phyloP scores from a whole-genome alignment of 208 protist genomes.

The Naegleria gruberi region DNA sequence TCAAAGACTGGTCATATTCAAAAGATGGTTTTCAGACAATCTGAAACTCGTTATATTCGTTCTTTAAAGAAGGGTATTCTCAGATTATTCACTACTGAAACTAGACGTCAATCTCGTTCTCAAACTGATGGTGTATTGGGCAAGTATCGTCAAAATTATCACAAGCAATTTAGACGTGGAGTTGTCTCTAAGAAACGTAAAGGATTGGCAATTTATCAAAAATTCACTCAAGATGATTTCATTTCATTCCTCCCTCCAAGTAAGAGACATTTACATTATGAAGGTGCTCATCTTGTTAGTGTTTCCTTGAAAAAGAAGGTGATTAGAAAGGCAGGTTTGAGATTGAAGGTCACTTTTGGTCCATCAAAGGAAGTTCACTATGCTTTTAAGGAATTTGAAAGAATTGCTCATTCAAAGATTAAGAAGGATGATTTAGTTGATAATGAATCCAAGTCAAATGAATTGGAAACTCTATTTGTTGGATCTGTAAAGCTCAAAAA shows the following conservation, averaged over 20 bases:
- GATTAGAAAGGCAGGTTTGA: neutral
- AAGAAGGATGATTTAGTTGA: neutral
- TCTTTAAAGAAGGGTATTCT: neutral
- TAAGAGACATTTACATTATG: neutral
- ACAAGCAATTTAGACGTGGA: neutral
- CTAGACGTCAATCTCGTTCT: neutral
- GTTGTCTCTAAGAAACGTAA: neutral
- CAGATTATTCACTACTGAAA: neutral
- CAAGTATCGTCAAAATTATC: neutral
- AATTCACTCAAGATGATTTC: neutral
- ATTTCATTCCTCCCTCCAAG: neutral
- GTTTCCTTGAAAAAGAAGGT: neutral
- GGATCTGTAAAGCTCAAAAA: neutral
- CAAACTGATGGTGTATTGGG: neutral
- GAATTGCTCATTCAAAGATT: neutral
- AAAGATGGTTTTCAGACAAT: neutral
- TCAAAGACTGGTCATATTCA: neutral
- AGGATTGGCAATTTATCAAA: neutral
- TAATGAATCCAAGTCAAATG: neutral
- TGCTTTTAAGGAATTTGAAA: neutral
- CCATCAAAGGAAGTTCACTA: neutral
- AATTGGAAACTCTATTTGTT: neutral
- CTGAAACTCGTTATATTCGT: neutral
- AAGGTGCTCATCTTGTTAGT: neutral
- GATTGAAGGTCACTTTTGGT: neutral